Evolutionary conservation across 306 rosid genomes (phyloP).

Genomic region (Prunus fruticosa): DNA sequence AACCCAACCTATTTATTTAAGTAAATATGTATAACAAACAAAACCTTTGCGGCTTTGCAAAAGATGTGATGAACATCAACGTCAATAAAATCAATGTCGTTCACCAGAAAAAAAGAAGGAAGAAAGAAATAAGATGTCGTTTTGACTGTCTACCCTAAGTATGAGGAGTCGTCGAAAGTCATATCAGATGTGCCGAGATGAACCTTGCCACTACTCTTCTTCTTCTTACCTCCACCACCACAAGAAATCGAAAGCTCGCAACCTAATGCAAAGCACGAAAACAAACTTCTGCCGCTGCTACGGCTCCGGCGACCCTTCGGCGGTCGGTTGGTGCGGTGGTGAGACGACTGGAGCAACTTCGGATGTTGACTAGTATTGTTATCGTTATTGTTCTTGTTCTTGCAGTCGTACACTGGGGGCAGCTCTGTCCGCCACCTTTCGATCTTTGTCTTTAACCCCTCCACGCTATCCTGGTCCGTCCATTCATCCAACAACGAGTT

Average conservation of each 20-base stretch:
- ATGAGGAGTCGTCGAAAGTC: slow-evolving; percentile 36
- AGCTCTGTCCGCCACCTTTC: slow-evolving; percentile 69
- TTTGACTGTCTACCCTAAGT: not conserved
- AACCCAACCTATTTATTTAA: not conserved
- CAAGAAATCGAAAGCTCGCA: slow-evolving; percentile 61
- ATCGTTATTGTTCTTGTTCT: not conserved
- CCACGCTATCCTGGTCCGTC: slow-evolving; percentile 47
- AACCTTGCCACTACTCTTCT: slow-evolving; percentile 24
- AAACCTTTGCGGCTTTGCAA: not conserved
- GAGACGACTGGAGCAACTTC: not conserved
- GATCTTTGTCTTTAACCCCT: slow-evolving; percentile 64
- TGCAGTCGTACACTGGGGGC: slow-evolving; percentile 45
- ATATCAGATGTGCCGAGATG: slow-evolving; percentile 37
- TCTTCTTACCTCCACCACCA: slow-evolving; percentile 43
- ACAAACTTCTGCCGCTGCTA: slow-evolving; percentile 33
- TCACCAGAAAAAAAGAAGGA: not conserved
- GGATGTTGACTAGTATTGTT: not conserved
- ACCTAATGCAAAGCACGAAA: slow-evolving; percentile 72
- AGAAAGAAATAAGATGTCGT: not conserved
- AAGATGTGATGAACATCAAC: not conserved
- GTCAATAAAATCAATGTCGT: not conserved
- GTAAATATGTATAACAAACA: not conserved
- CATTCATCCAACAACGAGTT: slow-evolving; percentile 51
- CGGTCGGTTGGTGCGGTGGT: not conserved
- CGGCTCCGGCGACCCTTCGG: not conserved